A percentile compares a stretch with the other conserved stretches of the same genome.
Conservation (phyloP, 306 rosid species). For the Hippophae gyantsensis region DNA sequence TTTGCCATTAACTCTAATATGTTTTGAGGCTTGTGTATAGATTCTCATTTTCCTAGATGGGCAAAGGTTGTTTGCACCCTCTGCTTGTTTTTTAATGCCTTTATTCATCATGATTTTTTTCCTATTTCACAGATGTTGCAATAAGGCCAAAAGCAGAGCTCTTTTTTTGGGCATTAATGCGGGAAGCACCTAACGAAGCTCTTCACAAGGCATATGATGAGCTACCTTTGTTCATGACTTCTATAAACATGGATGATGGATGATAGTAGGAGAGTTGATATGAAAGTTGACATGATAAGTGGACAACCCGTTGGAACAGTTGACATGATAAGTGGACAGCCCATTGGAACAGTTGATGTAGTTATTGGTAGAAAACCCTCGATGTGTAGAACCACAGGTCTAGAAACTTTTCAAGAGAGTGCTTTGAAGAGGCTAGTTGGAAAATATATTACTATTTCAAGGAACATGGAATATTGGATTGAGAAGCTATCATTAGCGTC, state of each 20-base stretch:
- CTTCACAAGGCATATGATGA: neutral
- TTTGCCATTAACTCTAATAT: too few relatives aligned
- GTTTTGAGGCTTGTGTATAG: too few relatives aligned
- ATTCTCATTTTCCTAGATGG: too few relatives aligned
- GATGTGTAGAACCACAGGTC: neutral
- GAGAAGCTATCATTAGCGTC: conserved; percentile 1
- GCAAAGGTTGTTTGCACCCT: too few relatives aligned
- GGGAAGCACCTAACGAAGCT: conserved; percentile 6
- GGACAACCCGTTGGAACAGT: conserved; percentile 31
- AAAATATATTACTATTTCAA: neutral
- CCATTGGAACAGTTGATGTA: conserved; percentile 25
- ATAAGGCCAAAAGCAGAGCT: conserved; percentile 14
- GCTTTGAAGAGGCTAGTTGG: neutral
- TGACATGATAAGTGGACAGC: conserved; percentile 43
- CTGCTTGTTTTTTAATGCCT: neutral
- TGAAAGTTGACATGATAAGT: conserved; percentile 50
- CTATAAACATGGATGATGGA: conserved; percentile 1
- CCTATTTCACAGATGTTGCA: conserved; percentile 25
- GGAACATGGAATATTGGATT: conserved; percentile 8
- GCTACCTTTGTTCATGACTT: neutral
- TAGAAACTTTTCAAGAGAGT: neutral
- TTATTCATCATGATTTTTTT: neutral
- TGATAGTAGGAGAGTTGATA: conserved; percentile 14
- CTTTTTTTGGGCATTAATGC: conserved; percentile 60
- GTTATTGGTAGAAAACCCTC: conserved; percentile 14